Conservation (phyloP, 73 alveolate species). For the Loxodes magnus region DNA sequence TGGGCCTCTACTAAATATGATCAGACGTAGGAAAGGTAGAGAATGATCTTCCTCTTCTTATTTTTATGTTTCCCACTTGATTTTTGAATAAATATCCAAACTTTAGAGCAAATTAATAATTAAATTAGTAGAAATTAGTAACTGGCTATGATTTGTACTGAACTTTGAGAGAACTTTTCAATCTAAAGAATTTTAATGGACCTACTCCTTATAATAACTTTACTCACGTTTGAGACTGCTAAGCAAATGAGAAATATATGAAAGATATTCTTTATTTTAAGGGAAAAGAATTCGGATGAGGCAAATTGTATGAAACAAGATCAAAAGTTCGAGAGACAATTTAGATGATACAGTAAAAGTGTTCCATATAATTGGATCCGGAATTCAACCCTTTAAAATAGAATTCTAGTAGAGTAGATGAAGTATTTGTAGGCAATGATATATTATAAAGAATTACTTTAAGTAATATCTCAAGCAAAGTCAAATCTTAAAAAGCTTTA, state of each 20-base stretch:
- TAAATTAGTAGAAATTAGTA: neutral
- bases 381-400: neutral
- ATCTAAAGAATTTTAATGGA: neutral
- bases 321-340: neutral
- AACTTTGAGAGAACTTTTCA: neutral
- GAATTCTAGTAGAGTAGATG: neutral
- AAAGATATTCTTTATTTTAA: neutral
- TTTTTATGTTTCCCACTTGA: neutral
- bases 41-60: neutral
- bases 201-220: neutral
- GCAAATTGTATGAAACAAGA: neutral
- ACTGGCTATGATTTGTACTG: neutral
- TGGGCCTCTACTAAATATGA: neutral
- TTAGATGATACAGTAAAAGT: neutral
- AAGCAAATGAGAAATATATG: neutral
- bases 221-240: neutral
- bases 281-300: neutral
- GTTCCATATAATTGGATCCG: neutral
- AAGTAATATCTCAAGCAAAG: neutral
- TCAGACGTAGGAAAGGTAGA: neutral
- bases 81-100: neutral
- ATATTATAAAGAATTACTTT: neutral
- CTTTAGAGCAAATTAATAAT: neutral
- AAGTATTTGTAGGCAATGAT: conserved; percentile 1
- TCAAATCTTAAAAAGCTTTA: neutral